Percentiles rank a stretch among this genome's conserved stretches.
phyloP scores from a whole-genome alignment of 306 rosid genomes.

The Begonia loranthoides region DNA sequence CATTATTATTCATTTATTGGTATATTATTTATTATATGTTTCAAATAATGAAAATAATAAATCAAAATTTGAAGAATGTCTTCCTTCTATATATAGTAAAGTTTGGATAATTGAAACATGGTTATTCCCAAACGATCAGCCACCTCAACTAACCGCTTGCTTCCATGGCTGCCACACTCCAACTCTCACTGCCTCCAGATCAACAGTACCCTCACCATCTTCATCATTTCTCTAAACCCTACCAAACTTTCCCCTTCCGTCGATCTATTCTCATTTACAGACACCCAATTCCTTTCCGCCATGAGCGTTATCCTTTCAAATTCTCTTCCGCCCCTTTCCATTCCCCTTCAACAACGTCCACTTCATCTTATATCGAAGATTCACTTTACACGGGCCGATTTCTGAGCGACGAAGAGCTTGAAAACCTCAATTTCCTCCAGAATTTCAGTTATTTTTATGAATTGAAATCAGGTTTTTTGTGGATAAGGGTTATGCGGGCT shows the following conservation, averaged over 20 bases:
- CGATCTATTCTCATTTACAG: slow-evolving; percentile 12
- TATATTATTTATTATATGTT: too few relatives aligned
- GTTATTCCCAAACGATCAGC: slow-evolving; percentile 4
- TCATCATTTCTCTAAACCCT: slow-evolving; percentile 16
- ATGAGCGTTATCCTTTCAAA: slow-evolving; percentile 23
- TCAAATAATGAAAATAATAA: too few relatives aligned
- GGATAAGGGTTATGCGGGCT: slow-evolving; percentile 64
- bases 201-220: slow-evolving; percentile 19
- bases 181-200: slow-evolving; percentile 40
- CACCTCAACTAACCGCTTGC: background rate
- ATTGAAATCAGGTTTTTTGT: slow-evolving; percentile 53
- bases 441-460: slow-evolving; percentile 33
- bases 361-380: slow-evolving; percentile 23
- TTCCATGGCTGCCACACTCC: slow-evolving; percentile 47
- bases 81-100: too few relatives aligned
- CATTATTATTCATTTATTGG: too few relatives aligned
- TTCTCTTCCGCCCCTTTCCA: slow-evolving; percentile 28
- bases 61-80: too few relatives aligned
- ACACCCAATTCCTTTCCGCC: slow-evolving; percentile 17
- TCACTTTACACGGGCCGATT: slow-evolving; percentile 49
- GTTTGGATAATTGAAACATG: background rate
- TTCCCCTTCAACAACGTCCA: slow-evolving; percentile 12
- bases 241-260: slow-evolving; percentile 14
- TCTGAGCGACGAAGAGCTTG: slow-evolving; percentile 44
- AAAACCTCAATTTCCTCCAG: slow-evolving; percentile 38